Conservation (phyloP, 768 basidiomycete genomes). For the Phanerodontia chrysosporium region DNA sequence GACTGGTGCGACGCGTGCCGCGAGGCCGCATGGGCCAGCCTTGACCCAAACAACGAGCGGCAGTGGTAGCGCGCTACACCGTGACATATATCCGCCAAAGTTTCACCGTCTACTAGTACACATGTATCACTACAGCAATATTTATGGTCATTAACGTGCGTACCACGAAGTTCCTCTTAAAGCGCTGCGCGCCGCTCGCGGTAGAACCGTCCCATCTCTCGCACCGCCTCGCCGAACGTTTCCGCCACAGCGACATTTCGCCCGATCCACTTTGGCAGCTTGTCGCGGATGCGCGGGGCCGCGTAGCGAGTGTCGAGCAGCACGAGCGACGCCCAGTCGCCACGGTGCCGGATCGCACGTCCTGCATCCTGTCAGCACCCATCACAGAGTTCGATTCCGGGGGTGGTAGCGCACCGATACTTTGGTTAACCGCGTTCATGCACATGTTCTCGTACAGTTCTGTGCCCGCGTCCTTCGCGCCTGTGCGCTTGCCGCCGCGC, state of each 20-base stretch:
- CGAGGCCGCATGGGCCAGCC: slow-evolving; percentile 21
- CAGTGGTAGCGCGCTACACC: slow-evolving; percentile 5
- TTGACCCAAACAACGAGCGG: slow-evolving; percentile 15
- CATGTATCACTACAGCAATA: not conserved
- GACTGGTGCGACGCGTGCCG: slow-evolving; percentile 23
- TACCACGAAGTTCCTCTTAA: not conserved
- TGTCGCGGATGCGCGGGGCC: slow-evolving; percentile 59
- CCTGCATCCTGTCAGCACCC: slow-evolving; percentile 41
- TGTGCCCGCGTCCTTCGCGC: slow-evolving; percentile 25
- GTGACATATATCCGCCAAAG: too few species aligned
- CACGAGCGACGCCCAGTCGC: slow-evolving; percentile 89
- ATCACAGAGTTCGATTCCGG: not conserved
- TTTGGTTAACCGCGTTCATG: slow-evolving; percentile 95
- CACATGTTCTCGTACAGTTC: slow-evolving; percentile 91
- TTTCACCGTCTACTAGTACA: too few species aligned
- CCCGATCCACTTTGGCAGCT: slow-evolving; percentile 92
- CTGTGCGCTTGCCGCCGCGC: slow-evolving; percentile 28
- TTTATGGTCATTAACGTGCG: not conserved
- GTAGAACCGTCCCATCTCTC: slow-evolving; percentile 66
- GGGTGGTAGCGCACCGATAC: slow-evolving; percentile 68
- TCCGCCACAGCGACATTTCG: slow-evolving; percentile 51
- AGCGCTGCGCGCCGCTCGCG: slow-evolving; percentile 38
- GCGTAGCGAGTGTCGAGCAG: slow-evolving; percentile 84
- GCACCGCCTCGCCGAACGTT: slow-evolving; percentile 69
- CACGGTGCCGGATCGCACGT: slow-evolving; percentile 86